Conservation (phyloP, 2,329 filamentous ascomycete genomes). For the Trichoderma koningii region DNA sequence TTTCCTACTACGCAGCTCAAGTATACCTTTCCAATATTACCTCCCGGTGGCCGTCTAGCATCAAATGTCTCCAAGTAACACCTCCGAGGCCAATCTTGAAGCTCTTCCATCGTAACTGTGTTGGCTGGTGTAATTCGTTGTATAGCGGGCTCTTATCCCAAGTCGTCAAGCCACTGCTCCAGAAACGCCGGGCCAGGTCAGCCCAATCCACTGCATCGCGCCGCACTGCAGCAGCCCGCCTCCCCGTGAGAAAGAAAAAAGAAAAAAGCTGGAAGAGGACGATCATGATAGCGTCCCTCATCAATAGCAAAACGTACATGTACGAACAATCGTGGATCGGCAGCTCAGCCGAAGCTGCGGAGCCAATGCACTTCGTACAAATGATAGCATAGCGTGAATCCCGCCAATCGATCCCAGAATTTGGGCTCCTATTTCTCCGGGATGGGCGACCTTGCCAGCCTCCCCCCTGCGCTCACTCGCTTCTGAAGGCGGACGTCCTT, state of each 20-base stretch:
- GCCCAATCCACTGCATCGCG: slow-evolving; percentile 19
- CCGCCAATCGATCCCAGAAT: slow-evolving; percentile 45
- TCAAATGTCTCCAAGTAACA: slow-evolving; percentile 4
- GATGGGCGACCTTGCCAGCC: slow-evolving; percentile 67
- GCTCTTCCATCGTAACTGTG: slow-evolving; percentile 10
- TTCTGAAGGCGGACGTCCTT: slow-evolving; percentile 73
- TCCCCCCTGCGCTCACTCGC: slow-evolving; percentile 74
- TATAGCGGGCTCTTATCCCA: slow-evolving; percentile 1
- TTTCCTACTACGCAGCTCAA: slow-evolving; percentile 21
- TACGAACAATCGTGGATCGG: slow-evolving; percentile 16
- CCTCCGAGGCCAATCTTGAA: neutral
- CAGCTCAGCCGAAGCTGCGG: slow-evolving; percentile 32
- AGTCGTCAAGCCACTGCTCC: slow-evolving; percentile 24
- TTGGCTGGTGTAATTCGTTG: slow-evolving; percentile 3
- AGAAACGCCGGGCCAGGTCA: slow-evolving; percentile 25
- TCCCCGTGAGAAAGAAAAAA: slow-evolving; percentile 7
- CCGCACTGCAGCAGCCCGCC: slow-evolving; percentile 10
- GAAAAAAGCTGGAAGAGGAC: slow-evolving; percentile 2
- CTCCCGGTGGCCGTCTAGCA: neutral
- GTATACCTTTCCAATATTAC: slow-evolving; percentile 20
- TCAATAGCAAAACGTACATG: slow-evolving; percentile 27
- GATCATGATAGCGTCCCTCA: slow-evolving; percentile 14
- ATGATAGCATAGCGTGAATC: slow-evolving; percentile 43
- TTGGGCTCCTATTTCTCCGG: slow-evolving; percentile 59
- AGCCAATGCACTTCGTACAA: slow-evolving; percentile 37